phyloP scores from a whole-genome alignment of 2,329 filamentous ascomycete genomes.

The Verticillium zaregamsianum region DNA sequence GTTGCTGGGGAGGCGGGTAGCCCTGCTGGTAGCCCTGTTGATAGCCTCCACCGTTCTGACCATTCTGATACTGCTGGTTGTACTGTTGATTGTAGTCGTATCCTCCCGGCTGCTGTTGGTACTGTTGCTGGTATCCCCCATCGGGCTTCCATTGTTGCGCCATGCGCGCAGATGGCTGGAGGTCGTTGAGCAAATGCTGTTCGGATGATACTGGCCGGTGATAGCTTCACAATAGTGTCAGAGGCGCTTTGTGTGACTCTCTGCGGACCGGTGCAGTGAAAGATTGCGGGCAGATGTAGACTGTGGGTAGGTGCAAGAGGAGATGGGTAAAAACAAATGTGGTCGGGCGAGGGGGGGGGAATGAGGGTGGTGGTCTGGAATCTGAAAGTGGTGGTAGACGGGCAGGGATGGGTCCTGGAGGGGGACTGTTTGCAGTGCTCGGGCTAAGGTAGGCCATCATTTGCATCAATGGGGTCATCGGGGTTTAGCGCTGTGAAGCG shows the following conservation, averaged over 20 bases:
- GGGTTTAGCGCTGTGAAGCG: neutral
- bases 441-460: neutral
- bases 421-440: neutral
- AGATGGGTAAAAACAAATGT: neutral
- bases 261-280: neutral
- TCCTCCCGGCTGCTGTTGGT: conserved; percentile 12
- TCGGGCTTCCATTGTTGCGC: conserved; percentile 1
- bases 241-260: neutral
- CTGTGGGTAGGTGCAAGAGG: neutral
- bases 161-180: conserved; percentile 4
- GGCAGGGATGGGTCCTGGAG: neutral
- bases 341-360: neutral
- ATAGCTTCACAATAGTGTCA: conserved; percentile 1
- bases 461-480: neutral
- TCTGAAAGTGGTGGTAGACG: neutral
- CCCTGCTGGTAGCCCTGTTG: conserved; percentile 21
- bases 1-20: conserved; percentile 18
- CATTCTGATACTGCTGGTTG: conserved; percentile 19
- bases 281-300: neutral
- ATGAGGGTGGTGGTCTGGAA: neutral
- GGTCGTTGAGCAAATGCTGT: conserved; percentile 8
- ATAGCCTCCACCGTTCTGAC: neutral
- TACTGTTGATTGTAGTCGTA: conserved; percentile 8
- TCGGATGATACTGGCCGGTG: conserved; percentile 10
- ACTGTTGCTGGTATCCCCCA: conserved; percentile 8